phyloP scores from a whole-genome alignment of 164 flowering plant species.

The Nelumbo lutea region DNA sequence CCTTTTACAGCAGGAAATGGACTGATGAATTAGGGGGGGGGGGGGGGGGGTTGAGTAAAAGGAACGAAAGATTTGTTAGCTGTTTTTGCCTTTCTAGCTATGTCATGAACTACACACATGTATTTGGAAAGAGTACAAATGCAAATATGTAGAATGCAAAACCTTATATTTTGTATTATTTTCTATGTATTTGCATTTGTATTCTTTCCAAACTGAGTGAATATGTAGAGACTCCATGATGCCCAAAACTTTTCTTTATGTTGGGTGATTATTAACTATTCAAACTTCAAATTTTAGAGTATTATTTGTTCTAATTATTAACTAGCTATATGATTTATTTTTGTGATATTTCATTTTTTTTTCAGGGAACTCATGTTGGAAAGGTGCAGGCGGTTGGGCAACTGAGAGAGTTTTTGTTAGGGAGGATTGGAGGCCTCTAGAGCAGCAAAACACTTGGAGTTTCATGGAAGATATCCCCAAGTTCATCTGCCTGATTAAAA shows the following conservation, averaged over 20 bases:
- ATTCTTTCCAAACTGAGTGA: neutral
- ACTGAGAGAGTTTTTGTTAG: slow-evolving; percentile 21
- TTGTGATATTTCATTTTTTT: neutral
- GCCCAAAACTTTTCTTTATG: neutral
- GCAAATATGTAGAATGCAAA: too few species aligned
- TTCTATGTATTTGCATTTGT: neutral
- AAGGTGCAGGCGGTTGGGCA: slow-evolving; percentile 8
- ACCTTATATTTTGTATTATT: too few species aligned
- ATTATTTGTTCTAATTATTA: too few species aligned
- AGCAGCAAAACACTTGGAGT: too few species aligned
- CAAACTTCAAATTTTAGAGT: neutral
- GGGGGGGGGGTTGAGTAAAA: neutral
- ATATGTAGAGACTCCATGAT: neutral
- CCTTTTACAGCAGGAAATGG: neutral
- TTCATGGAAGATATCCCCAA: too few species aligned
- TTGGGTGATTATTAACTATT: neutral
- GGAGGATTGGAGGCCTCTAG: slow-evolving; percentile 17
- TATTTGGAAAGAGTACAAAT: too few species aligned
- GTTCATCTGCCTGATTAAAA: too few species aligned
- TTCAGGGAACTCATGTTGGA: slow-evolving; percentile 25
- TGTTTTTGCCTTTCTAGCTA: too few species aligned
- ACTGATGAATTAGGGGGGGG: neutral
- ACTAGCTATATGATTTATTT: neutral
- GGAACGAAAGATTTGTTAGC: too few species aligned
- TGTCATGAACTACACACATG: too few species aligned